These are phyloP conservation scores for Agroathelia rolfsii DNA, from an alignment of 1,284 basidiomycete species.

Conservation along the genomic window DNA sequence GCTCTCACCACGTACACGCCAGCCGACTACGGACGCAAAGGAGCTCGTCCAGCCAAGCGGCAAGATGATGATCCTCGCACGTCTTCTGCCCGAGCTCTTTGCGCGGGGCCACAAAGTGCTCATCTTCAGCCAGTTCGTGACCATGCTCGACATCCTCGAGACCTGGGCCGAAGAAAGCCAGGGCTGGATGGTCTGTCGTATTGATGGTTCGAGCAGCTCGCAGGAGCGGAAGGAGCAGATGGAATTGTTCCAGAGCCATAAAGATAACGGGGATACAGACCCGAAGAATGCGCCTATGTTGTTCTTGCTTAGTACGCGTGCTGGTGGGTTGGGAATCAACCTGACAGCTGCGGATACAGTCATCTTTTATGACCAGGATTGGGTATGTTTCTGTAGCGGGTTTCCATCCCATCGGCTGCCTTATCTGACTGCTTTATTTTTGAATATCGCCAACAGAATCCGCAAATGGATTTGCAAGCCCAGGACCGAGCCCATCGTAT, in stretches of 20 bases:
- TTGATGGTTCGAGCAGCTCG: slow-evolving; percentile 79
- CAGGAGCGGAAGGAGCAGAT: slow-evolving; percentile 80
- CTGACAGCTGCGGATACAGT: slow-evolving; percentile 97
- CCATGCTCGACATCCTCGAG: slow-evolving; percentile 92
- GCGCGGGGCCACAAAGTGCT: slow-evolving; percentile 80
- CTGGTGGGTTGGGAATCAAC: slow-evolving; percentile 97
- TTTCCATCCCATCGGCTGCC: slow-evolving; percentile 1
- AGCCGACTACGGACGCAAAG: slow-evolving; percentile 64
- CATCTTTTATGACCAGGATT: slow-evolving; percentile 98
- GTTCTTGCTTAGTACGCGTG: slow-evolving; percentile 92
- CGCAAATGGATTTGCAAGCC: slow-evolving; percentile 94
- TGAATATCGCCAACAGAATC: slow-evolving; percentile 74
- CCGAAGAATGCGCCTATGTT: slow-evolving; percentile 72
- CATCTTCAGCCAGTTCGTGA: slow-evolving; percentile 92
- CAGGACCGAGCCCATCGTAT: slow-evolving; percentile 95
- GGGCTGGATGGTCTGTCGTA: slow-evolving; percentile 76
- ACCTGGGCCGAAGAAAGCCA: slow-evolving; percentile 83
- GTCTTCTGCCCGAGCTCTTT: slow-evolving; percentile 82
- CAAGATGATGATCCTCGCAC: slow-evolving; percentile 94
- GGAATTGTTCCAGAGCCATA: slow-evolving; percentile 75
- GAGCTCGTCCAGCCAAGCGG: slow-evolving; percentile 81
- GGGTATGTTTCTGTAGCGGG: slow-evolving; percentile 41
- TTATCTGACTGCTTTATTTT: slow-evolving; percentile 9
- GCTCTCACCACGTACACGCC: slow-evolving; percentile 50
- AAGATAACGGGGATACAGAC: slow-evolving; percentile 44